Evolutionary conservation across 345 rosid genomes (phyloP).

Genomic region (Ceriops tagal): DNA sequence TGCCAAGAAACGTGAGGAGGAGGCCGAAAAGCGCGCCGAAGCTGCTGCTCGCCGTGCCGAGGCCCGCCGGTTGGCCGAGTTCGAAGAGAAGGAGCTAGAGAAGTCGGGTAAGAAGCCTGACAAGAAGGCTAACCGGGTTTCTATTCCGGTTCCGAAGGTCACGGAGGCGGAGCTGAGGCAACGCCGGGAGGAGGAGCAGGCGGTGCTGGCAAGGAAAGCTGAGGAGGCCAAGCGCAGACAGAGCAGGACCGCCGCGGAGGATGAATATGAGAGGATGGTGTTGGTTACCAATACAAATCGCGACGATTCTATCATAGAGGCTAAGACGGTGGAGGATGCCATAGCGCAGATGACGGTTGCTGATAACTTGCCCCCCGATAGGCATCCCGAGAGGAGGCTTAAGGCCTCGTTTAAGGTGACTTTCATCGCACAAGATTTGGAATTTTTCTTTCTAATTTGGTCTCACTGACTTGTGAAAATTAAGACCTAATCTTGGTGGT

Average conservation of each 20-base stretch:
- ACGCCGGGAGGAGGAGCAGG: conserved; percentile 69
- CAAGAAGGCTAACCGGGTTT: conserved; percentile 74
- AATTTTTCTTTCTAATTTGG: neutral
- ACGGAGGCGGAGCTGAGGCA: conserved; percentile 68
- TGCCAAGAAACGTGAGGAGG: conserved; percentile 87
- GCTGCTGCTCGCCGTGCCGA: conserved; percentile 61
- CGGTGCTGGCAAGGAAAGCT: conserved; percentile 57
- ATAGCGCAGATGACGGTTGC: conserved; percentile 62
- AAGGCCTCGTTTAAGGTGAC: conserved; percentile 90
- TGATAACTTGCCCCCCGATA: conserved; percentile 66
- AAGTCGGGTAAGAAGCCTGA: conserved; percentile 66
- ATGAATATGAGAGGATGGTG: conserved; percentile 87
- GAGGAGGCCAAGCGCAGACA: conserved; percentile 68
- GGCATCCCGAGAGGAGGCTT: conserved; percentile 85
- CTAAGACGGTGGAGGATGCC: conserved; percentile 84
- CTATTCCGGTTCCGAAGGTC: conserved; percentile 78
- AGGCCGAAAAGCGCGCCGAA: conserved; percentile 82
- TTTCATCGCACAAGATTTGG: neutral
- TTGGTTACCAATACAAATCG: conserved; percentile 75
- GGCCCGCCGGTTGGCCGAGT: conserved; percentile 71
- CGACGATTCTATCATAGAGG: conserved; percentile 80
- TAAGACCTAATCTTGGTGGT: neutral
- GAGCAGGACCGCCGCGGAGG: conserved; percentile 69
- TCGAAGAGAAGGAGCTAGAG: conserved; percentile 78
- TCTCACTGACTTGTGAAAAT: neutral